Base-by-base conservation (phyloP, 352 stramenopile genomes). In the Phytophthora fragariaefolia region DNA sequence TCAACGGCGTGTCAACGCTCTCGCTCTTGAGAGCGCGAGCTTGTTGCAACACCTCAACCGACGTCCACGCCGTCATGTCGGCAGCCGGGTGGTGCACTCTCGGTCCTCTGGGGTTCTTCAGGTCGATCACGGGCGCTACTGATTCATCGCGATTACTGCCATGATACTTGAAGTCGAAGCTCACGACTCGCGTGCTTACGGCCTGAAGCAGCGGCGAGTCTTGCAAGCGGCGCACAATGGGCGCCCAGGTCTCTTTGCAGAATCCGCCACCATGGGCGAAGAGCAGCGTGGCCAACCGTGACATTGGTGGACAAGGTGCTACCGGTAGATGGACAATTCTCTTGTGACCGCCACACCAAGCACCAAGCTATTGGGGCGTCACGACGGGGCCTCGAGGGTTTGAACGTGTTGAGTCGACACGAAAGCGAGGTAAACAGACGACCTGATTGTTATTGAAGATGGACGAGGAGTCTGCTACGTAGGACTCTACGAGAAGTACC, bases 121-220 rank as follows among this genome's bases (percentile, higher is more conserved):
- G 17, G 32, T 76, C 47, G 23, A 83, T 40, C 17, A 55, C 27
- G 4, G 79, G 40, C 8, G 54, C 26, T 13, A 76, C 52, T 0
- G 71, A 82, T 12, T 79, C 65, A 53, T 88, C 74, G n/a, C 74
- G 66, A 7, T 82, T 77, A 45, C 54, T 63, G 45, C 80, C 80
- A 55, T 89, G 80, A 66, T 77, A 87, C 40, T 73, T 78, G 45
- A 85, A 77, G 56, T 85, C 78, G 48, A 86, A 84, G 42, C 20
- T 71, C 36, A 73, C 54, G 23, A 78, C 72, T 15, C 73, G 18
- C 1, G 64, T 57, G 22, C n/a, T 43, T 0, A 56, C 36, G 6
- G 23, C 22, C 30, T 80, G 60, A 8, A 84, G 48, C 56, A 83
- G 51, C 9, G 73, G 50, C 4, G 76, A 74, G 10, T 38, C 52